Evolutionary conservation across 805 yeast species (phyloP), one percentile per base, ranked within the genome.

Genomic region (Starmera pachycereana): DNA sequence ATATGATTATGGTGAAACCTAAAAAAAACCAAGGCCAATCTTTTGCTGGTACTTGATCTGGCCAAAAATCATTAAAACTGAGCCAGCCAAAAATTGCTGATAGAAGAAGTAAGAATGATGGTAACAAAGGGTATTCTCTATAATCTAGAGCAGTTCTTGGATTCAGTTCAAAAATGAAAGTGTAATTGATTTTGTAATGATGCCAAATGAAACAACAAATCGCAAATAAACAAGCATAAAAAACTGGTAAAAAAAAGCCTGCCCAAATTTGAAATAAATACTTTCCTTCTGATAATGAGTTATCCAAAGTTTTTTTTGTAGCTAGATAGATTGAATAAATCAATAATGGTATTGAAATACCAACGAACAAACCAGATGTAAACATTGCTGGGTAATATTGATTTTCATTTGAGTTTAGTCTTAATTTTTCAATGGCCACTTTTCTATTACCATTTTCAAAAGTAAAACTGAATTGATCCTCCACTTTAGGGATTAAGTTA

Each of bases 131-230:
- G 47, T 70, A 83, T 55, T 87, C 83, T 40, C 75, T 70, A 46
- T 63, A 79, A 51, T 84, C 78, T 37, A 86, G 60, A 12, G 76
- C 78, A 29, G 78, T 74, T 32, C 80, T 70, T 35, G 79, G 72
- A 53, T 85, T 78, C 49, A 88, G 81, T 61, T 92, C 97, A 57
- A 92, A 88, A 42, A 92, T 88, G 54, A 92, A 89, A 52, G 81
- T 81, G 58, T 92, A 92, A 58, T 90, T 92, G 50, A 92, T 81
- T 52, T 84, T 83, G 60, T 65, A 80, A 35, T 62, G 57, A 22
- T 78, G 70, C 90, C 95, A 92, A 4, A 81, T 75, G 40, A 66
- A 61, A 53, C 94, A 77, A 54, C 85, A 78, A 35, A 83, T 42
- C 12, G 80, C 78, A 54, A 89, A 79, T 3, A 86, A 61, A 19